Evolutionary conservation across 2,329 filamentous ascomycete species (phyloP), one percentile per base, ranked within the genome.

Genomic region (Xylariales sp.): DNA sequence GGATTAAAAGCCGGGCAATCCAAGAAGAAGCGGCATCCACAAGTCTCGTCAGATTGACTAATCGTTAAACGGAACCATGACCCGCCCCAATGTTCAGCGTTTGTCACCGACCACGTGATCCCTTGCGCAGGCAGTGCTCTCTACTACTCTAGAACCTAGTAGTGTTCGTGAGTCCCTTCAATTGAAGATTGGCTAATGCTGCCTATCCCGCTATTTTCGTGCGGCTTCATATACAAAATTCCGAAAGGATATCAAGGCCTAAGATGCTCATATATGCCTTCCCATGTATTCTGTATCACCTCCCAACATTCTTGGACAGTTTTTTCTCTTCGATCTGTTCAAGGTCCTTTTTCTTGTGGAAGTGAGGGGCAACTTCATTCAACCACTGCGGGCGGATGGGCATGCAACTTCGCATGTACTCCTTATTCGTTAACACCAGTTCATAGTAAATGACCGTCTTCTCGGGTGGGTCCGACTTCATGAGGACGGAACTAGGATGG

Each of bases 391-490:
- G 85, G 76, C 97, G 90, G 60, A 98, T 87, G 0, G 94, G 94
- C 85, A 97, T 90, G 66, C 92, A 92, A 75, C 89, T 93, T 30
- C 95, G 86, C 90, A 97, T 97, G 79, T 95, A 99, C 83, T 97
- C 95, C 83, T 97, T 97, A 34, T 87, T 91, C 45, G 93, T 95
- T 73, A 93, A 84, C 9, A 94, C 92, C 62, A 95, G 80, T 80
- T 96, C 93, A 77, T 92, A 93, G 80, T 96, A 99, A 16, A 97
- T 88, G 14, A 97, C 89, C 87, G 92, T 96, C 79, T 93, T 93
- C 67, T 86, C 83, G 0, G 89, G 89, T 9, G 94, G 94, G 71
- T 95, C 90, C 0, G 88, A 86, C 67, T 93, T 89, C 82, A 93
- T 92, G 70, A 97, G 81, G 50, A 94, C 93, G 53, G 89, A 92